phyloP scores from a whole-genome alignment of 1,284 basidiomycete species.

The Ceratorhiza oryzae-sativae region DNA sequence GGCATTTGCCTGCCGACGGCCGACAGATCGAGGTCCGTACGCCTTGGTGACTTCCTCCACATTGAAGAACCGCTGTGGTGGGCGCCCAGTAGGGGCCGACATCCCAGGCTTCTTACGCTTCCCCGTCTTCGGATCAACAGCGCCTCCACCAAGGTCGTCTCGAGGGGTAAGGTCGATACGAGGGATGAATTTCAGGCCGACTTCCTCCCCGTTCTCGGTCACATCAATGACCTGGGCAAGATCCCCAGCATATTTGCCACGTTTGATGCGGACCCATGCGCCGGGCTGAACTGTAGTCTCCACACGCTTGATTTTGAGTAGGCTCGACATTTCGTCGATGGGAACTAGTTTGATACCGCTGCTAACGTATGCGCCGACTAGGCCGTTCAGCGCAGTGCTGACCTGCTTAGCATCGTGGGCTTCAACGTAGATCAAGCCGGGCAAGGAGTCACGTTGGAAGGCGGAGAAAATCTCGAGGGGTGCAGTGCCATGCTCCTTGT shows the following conservation, averaged over 20 bases:
- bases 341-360: constrained; percentile 88
- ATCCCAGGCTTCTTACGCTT: constrained; percentile 72
- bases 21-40: constrained; percentile 77
- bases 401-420: constrained; percentile 89
- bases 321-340: constrained; percentile 97
- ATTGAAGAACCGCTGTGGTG: constrained; percentile 93
- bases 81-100: constrained; percentile 67
- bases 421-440: constrained; percentile 96
- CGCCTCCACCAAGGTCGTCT: constrained; percentile 66
- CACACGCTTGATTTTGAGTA: constrained; percentile 95
- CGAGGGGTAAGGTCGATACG: constrained; percentile 95
- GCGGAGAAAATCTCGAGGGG: constrained; percentile 89
- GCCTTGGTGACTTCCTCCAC: constrained; percentile 91
- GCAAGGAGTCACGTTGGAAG: constrained; percentile 94
- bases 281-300: constrained; percentile 85
- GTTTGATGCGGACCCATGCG: constrained; percentile 94
- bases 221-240: constrained; percentile 95
- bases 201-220: constrained; percentile 92
- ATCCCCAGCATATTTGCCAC: constrained; percentile 94
- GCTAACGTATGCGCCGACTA: constrained; percentile 89
- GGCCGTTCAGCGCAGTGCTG: constrained; percentile 82
- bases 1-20: constrained; percentile 56
- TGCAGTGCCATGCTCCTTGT: constrained; percentile 74
- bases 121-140: constrained; percentile 59
- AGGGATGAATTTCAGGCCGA: constrained; percentile 93